Evolutionary conservation across 208 protist species (phyloP).

Genomic region (Wallacemonas sp.): DNA sequence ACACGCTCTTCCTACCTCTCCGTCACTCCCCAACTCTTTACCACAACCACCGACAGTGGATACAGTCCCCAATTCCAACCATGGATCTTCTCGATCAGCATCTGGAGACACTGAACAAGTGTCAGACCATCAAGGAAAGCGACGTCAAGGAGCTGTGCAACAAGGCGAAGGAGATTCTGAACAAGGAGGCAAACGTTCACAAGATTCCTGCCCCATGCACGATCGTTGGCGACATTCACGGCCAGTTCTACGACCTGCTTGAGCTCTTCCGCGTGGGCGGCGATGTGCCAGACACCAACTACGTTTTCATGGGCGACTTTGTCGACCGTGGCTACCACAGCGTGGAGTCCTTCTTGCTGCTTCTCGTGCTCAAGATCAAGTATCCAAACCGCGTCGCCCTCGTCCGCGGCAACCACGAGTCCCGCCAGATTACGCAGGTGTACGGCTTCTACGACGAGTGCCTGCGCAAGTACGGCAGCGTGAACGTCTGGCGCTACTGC

Average conservation of each 20-base stretch:
- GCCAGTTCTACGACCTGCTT: conserved; percentile 97
- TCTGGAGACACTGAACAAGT: conserved; percentile 95
- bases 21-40: not conserved
- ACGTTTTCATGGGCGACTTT: conserved; percentile 98
- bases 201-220: conserved; percentile 91
- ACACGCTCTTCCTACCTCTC: conserved; percentile 5
- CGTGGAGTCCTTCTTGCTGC: conserved; percentile 98
- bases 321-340: conserved; percentile 98
- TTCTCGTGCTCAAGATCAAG: conserved; percentile 98
- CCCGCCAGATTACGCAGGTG: conserved; percentile 95
- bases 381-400: conserved; percentile 96
- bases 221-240: conserved; percentile 95
- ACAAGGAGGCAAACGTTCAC: conserved; percentile 91
- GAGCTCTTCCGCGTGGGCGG: conserved; percentile 97
- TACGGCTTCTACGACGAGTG: conserved; percentile 99
- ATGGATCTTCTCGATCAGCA: conserved; percentile 95
- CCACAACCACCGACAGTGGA: not conserved
- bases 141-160: conserved; percentile 92
- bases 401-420: conserved; percentile 97
- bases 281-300: conserved; percentile 97
- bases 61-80: conserved; percentile 16
- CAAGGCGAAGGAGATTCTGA: conserved; percentile 82
- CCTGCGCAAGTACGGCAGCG: conserved; percentile 98
- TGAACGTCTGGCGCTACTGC: conserved; percentile 99
- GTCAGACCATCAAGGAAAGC: conserved; percentile 92